Base-by-base conservation (phyloP, 148 eudicot genomes). In the Rhododendron henanense region DNA sequence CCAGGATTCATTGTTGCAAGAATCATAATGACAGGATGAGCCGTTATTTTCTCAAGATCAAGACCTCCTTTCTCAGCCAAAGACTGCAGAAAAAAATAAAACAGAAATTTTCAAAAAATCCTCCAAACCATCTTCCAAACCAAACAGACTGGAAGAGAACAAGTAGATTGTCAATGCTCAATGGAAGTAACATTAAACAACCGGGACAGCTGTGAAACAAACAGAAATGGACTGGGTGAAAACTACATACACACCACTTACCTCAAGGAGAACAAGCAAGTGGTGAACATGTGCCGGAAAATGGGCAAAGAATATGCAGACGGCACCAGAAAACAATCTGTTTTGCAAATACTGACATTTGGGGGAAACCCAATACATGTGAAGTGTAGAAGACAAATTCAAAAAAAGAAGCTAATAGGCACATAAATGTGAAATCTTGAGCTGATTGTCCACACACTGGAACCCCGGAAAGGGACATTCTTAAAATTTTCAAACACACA, bases 1-100 rank as follows among this genome's bases (percentile, higher is more conserved):
- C 99, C 98, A 87, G 99, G 99, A 81, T 97, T 97, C 99, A 97
- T 97, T 86, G 98, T 97, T 78, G 99, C 98, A 74, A 97, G 96
- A 81, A 97, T 91, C 85, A 97, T 95, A 90, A 97, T 95, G 53
- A 93, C 90, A n/a, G 90, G 90, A 93, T 94, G 92, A 74, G 99
- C 99, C 47, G 90, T 90, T 35, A 95, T 85, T 51, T 73, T 94
- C 92, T 97, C 98, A 86, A 95, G 89, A 81, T 93, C 89, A 48
- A 93, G 83, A 63, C 98, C 99, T 86, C 99, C 99, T 91, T 93
- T 95, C 91, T 97, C 99, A 81, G 98, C 98, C 93, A 97, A 93
- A 28, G 95, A 90, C 97, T 95, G 91, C 86, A 88, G 25, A 86
- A 67, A 69, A 79, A 71, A 78, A 53, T 4, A 4, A 50, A 37